A percentile compares a stretch with the other conserved stretches of the same genome.
phyloP scores from a whole-genome alignment of 2,329 filamentous ascomycete genomes.

The Colletotrichum sp. region DNA sequence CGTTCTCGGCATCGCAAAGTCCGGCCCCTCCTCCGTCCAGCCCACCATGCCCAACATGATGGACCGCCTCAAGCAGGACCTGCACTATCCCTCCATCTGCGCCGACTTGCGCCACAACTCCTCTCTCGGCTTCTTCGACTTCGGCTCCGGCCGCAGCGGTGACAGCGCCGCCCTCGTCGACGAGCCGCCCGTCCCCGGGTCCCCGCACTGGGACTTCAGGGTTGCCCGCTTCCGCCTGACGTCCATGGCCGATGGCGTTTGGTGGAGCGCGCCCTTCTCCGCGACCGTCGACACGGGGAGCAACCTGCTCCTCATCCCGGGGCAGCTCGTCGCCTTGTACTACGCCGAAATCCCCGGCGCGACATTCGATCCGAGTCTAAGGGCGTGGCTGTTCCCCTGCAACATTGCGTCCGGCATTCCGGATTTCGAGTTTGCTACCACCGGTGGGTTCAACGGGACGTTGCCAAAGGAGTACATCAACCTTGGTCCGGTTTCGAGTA shows the following conservation, averaged over 20 bases:
- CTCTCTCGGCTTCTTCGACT: slow-evolving; percentile 39
- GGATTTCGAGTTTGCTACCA: slow-evolving; percentile 59
- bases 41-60: slow-evolving; percentile 50
- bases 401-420: slow-evolving; percentile 57
- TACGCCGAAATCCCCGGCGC: slow-evolving; percentile 61
- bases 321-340: slow-evolving; percentile 62
- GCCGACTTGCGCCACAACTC: slow-evolving; percentile 44
- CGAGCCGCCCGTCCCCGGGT: slow-evolving; percentile 5
- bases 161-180: slow-evolving; percentile 24
- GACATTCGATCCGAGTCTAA: slow-evolving; percentile 46
- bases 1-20: slow-evolving; percentile 57
- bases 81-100: slow-evolving; percentile 50
- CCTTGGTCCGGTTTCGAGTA: slow-evolving; percentile 55
- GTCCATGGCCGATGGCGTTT: slow-evolving; percentile 30
- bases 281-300: slow-evolving; percentile 74
- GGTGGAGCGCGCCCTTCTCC: slow-evolving; percentile 40
- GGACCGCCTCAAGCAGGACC: slow-evolving; percentile 44
- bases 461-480: slow-evolving; percentile 62
- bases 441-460: slow-evolving; percentile 51
- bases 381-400: slow-evolving; percentile 65
- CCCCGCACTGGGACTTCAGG: slow-evolving; percentile 54
- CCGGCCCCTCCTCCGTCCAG: slow-evolving; percentile 46
- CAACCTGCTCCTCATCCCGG: slow-evolving; percentile 66
- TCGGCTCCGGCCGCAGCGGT: slow-evolving; percentile 44
- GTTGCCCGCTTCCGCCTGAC: slow-evolving; percentile 46